Conservation (phyloP, 176 grass and related monocot species). For the Carex scoparia region DNA sequence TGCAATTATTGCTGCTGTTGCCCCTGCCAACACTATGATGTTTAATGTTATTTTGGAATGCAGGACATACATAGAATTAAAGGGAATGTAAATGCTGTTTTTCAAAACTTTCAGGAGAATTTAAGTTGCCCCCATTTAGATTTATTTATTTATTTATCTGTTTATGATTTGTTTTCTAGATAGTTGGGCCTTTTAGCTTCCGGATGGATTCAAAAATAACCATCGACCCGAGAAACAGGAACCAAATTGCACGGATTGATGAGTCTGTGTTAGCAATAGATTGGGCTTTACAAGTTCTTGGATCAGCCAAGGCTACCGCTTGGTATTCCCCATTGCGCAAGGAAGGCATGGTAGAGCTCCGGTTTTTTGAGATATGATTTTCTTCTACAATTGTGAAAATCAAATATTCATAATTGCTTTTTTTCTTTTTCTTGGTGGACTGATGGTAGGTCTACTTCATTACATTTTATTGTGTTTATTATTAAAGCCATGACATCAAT, state of each 20-base stretch:
- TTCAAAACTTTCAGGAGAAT: background rate
- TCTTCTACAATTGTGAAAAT: background rate
- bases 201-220: conserved; percentile 62
- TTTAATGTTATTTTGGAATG: background rate
- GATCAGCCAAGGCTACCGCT: conserved; percentile 89
- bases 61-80: background rate
- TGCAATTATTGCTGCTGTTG: background rate
- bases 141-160: background rate
- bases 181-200: conserved; percentile 89
- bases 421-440: background rate
- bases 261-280: conserved; percentile 77
- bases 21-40: background rate
- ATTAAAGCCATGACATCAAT: background rate
- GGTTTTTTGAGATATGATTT: conserved; percentile 71
- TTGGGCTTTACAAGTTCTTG: conserved; percentile 88
- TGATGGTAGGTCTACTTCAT: background rate
- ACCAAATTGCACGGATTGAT: conserved; percentile 45
- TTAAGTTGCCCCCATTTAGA: background rate
- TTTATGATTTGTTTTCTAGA: conserved; percentile 35
- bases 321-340: conserved; percentile 79
- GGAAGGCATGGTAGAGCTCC: conserved; percentile 83
- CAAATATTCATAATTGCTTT: background rate
- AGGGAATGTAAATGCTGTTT: background rate
- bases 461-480: background rate
- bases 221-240: conserved; percentile 42